Evolutionary conservation across 2,329 filamentous ascomycete species (phyloP).

Genomic region (Xylariales sp.): DNA sequence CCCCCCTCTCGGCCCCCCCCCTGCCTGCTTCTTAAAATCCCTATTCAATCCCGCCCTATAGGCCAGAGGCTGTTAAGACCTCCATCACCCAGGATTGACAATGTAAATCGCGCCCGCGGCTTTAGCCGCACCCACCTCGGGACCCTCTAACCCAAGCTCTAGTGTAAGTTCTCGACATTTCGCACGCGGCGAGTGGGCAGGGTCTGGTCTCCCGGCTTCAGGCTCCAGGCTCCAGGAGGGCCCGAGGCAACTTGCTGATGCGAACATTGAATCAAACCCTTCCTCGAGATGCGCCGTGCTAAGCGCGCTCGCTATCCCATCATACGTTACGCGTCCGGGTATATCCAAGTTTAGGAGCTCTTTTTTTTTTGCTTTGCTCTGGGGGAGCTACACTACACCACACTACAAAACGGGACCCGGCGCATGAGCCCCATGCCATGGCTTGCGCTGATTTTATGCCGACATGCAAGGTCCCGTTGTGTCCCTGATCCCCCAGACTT

Average conservation of each 20-base stretch:
- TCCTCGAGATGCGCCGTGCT: conserved; percentile 7
- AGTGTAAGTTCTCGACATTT: background rate
- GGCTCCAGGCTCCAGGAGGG: background rate
- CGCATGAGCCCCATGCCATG: conserved; percentile 19
- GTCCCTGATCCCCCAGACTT: conserved; percentile 35
- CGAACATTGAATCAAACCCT: background rate
- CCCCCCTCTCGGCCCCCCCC: no score
- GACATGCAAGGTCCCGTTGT: conserved; percentile 31
- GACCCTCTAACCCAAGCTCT: background rate
- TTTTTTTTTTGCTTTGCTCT: background rate
- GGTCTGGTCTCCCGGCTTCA: background rate
- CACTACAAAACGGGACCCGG: conserved; percentile 26
- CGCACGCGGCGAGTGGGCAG: conserved; percentile 7
- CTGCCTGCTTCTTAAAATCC: conserved; percentile 24
- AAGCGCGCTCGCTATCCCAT: conserved; percentile 16
- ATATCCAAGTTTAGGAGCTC: conserved; percentile 2
- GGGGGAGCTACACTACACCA: background rate
- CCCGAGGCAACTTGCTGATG: conserved; percentile 9
- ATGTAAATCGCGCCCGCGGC: conserved; percentile 15
- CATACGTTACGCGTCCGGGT: conserved; percentile 20
- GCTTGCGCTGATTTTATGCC: conserved; percentile 23
- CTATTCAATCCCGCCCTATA: conserved; percentile 33
- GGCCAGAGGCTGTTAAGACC: conserved; percentile 23
- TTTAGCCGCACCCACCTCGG: conserved; percentile 23
- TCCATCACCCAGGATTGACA: conserved; percentile 4